Evolutionary conservation across 345 rosid species (phyloP).

Genomic region (Geranium brycei): DNA sequence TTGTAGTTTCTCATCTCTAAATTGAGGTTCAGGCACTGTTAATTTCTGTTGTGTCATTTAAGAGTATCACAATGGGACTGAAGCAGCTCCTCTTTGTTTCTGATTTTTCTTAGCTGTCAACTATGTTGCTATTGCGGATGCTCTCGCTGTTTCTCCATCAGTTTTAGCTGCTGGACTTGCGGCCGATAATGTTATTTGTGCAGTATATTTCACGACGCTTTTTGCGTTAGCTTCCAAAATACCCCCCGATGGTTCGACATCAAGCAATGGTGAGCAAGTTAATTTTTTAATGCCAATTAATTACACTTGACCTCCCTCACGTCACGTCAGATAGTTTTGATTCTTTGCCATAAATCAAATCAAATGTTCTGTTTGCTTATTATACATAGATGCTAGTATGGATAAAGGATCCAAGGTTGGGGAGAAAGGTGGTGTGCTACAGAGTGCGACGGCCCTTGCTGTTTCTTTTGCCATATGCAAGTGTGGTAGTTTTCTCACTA

Average conservation of each 20-base stretch:
- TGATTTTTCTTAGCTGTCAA: conserved; percentile 48
- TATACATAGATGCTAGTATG: conserved; percentile 27
- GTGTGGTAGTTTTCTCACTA: conserved; percentile 34
- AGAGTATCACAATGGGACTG: conserved; percentile 4
- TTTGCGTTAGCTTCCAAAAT: conserved; percentile 61
- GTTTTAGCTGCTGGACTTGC: conserved; percentile 80
- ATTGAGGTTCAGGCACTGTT: background rate
- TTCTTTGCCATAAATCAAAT: background rate
- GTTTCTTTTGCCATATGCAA: conserved; percentile 57
- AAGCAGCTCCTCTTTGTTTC: conserved; percentile 5
- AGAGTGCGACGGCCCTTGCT: conserved; percentile 44
- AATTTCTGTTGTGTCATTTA: background rate
- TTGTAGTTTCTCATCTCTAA: background rate
- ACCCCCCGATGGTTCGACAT: conserved; percentile 43
- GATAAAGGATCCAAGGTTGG: conserved; percentile 17
- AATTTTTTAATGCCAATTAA: background rate
- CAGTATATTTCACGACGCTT: conserved; percentile 43
- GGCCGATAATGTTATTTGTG: conserved; percentile 69
- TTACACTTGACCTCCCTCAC: background rate
- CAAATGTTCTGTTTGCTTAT: background rate
- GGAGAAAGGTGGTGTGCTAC: conserved; percentile 34
- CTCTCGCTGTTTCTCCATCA: conserved; percentile 58
- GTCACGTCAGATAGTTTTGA: background rate
- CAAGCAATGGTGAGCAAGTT: conserved; percentile 27
- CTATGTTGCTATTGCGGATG: conserved; percentile 76